phyloP scores from a whole-genome alignment of 1,284 basidiomycete genomes.

The Sutorius eximius region DNA sequence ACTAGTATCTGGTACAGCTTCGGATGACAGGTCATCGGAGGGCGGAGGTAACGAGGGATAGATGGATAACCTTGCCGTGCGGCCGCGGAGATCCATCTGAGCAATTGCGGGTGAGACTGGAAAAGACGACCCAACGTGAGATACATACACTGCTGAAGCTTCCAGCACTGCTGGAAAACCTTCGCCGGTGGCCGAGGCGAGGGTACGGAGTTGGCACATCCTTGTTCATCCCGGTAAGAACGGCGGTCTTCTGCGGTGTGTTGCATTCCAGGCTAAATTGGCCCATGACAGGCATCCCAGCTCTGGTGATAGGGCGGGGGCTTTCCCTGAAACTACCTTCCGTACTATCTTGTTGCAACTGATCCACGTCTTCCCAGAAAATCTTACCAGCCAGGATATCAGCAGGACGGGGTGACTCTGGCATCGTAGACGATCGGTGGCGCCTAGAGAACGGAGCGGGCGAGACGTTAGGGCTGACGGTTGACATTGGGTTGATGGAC shows the following conservation, averaged over 20 bases:
- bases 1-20: conserved; percentile 34
- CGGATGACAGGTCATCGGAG: conserved; percentile 39
- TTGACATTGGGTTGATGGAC: conserved; percentile 73
- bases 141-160: conserved; percentile 40
- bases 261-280: conserved; percentile 44
- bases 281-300: conserved; percentile 53
- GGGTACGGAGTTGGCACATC: conserved; percentile 69
- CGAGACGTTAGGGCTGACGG: conserved; percentile 56
- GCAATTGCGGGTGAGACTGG: conserved; percentile 7
- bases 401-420: conserved; percentile 53
- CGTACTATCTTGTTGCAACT: conserved; percentile 37
- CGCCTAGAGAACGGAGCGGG: conserved; percentile 41
- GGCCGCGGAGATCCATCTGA: conserved; percentile 38
- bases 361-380: conserved; percentile 48
- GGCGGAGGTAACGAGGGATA: conserved; percentile 29
- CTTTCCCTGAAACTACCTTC: conserved; percentile 29
- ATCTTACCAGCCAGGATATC: conserved; percentile 64
- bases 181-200: conserved; percentile 40
- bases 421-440: conserved; percentile 34
- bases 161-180: conserved; percentile 33
- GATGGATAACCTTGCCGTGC: conserved; percentile 37
- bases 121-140: conserved; percentile 3
- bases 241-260: conserved; percentile 42
- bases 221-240: conserved; percentile 58
- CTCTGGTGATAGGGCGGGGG: conserved; percentile 24